Percentiles rank a stretch among this genome's conserved stretches.
phyloP scores from a whole-genome alignment of 106 monocot genomes.

The Cymbidium sinense region DNA sequence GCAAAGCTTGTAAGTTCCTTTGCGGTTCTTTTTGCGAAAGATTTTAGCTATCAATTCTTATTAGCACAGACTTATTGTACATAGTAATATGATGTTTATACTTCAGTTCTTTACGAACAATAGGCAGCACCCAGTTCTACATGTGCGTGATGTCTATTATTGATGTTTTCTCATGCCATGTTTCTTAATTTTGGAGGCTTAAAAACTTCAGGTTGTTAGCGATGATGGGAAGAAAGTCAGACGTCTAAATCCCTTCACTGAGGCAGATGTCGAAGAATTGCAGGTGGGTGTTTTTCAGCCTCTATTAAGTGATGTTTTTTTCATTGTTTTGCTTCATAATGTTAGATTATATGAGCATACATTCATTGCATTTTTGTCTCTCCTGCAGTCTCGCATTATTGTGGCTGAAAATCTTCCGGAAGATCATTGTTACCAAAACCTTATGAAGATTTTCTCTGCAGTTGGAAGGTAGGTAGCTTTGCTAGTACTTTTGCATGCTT shows the following conservation, averaged over 20 bases:
- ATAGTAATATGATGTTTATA: not conserved
- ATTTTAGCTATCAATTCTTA: not conserved
- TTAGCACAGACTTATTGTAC: not conserved
- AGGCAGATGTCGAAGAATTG: constrained; percentile 67
- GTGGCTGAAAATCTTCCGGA: constrained; percentile 98
- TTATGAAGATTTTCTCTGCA: constrained; percentile 84
- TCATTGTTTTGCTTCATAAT: not conserved
- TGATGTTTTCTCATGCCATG: not conserved
- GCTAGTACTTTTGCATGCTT: not conserved
- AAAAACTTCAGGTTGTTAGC: constrained; percentile 74
- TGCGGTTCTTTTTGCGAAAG: not conserved
- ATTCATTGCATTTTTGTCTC: not conserved
- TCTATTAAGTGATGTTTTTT: constrained; percentile 1
- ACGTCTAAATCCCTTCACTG: constrained; percentile 68
- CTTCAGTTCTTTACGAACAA: not conserved
- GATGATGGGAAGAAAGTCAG: constrained; percentile 97
- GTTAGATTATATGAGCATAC: not conserved
- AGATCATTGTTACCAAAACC: constrained; percentile 93
- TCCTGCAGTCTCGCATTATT: constrained; percentile 74
- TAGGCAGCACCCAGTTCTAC: not conserved
- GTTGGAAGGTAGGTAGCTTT: constrained; percentile 62
- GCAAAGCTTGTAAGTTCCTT: constrained; percentile 76
- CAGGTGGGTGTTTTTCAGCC: constrained; percentile 25
- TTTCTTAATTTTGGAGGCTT: not conserved
- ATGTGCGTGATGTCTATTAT: not conserved